Percentiles rank a stretch among this genome's conserved stretches.
These are phyloP conservation scores for Tolypocladium tundrense DNA, from an alignment of 2,329 filamentous ascomycete genomes.

Conservation along the genomic window DNA sequence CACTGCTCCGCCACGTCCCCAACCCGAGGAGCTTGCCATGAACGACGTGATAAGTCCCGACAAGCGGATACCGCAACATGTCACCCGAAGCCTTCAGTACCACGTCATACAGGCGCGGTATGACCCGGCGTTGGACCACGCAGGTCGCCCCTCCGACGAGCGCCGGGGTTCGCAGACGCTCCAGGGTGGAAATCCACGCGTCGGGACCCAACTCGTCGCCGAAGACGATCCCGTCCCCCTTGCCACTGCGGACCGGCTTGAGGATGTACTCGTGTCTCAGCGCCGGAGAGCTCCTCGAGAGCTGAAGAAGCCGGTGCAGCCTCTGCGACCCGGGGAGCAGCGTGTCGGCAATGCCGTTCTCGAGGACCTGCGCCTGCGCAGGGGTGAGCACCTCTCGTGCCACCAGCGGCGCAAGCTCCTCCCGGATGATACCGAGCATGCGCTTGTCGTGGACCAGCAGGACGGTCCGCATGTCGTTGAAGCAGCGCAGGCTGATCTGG, in stretches of 20 bases:
- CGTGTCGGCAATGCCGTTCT: conserved; percentile 21
- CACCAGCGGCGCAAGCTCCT: conserved; percentile 20
- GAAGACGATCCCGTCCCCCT: conserved; percentile 28
- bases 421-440: conserved; percentile 27
- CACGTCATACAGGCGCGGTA: conserved; percentile 20
- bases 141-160: conserved; percentile 6
- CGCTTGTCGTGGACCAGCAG: conserved; percentile 31
- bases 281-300: conserved; percentile 3
- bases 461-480: conserved; percentile 30
- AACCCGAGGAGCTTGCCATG: conserved; percentile 18
- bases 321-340: conserved; percentile 18
- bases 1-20: conserved; percentile 20
- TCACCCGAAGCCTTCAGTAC: conserved; percentile 15
- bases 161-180: conserved; percentile 4
- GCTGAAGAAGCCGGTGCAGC: conserved; percentile 10
- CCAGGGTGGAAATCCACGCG: conserved; percentile 17
- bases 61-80: conserved; percentile 15
- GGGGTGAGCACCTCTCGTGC: conserved; percentile 13
- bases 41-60: conserved; percentile 22
- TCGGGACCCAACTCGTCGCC: conserved; percentile 20
- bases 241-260: conserved; percentile 27
- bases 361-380: conserved; percentile 14
- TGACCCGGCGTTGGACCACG: conserved; percentile 20
- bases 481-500: conserved; percentile 24
- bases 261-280: conserved; percentile 20